Percentiles rank a stretch among this genome's conserved stretches.
Conservation (phyloP, 2,329 filamentous ascomycete species). For the Ophiostoma sp. region DNA sequence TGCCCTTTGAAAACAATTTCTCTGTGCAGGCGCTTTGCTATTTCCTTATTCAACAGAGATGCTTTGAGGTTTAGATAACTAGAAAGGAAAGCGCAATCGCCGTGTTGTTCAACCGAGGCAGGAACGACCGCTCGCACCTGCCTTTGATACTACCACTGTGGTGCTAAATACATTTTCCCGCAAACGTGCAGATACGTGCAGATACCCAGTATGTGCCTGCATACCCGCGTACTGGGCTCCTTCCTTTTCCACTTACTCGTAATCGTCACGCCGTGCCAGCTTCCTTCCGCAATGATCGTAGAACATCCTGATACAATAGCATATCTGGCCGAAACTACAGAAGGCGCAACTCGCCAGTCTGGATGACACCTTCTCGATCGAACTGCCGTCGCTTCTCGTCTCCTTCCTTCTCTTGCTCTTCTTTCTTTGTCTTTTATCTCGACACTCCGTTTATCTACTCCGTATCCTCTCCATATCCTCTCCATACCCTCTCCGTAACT, state of each 20-base stretch:
- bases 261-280: not conserved
- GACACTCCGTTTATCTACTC: not conserved
- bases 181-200: not conserved
- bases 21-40: not conserved
- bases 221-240: not conserved
- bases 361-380: constrained; percentile 5
- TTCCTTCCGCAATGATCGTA: not conserved
- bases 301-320: not conserved
- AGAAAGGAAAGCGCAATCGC: not conserved
- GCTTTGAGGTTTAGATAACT: not conserved
- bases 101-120: not conserved
- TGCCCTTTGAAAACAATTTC: not conserved
- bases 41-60: not conserved
- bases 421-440: not conserved
- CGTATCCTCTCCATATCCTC: not conserved
- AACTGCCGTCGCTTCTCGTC: not conserved
- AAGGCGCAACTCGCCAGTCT: not conserved
- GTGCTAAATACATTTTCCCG: not conserved
- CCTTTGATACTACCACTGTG: not conserved
- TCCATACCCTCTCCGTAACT: not conserved
- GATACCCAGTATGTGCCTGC: not conserved
- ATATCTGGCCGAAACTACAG: not conserved
- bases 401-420: not conserved
- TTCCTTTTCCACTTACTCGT: not conserved
- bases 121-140: not conserved